Evolutionary conservation across 2,329 filamentous ascomycete species (phyloP), one percentile per base, ranked within the genome.

Genomic region (Phialophora verrucosa): DNA sequence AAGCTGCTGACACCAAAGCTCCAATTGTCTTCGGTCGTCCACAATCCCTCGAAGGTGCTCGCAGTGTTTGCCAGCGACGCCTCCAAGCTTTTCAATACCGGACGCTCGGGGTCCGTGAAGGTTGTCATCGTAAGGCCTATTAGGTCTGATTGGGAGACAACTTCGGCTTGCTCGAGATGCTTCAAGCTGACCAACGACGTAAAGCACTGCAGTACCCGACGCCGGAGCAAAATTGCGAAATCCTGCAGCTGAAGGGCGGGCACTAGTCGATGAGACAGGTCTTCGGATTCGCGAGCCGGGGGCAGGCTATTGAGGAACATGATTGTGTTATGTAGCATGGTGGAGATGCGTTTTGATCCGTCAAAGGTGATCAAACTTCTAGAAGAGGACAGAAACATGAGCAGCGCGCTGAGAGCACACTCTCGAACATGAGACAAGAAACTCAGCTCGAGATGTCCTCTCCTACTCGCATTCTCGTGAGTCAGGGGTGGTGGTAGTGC

Each of bases 341-440:
- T 88, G 38, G 93, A 91, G 71, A 99, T 91, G 62, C 95, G 87
- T 76, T 95, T 96, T 4, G 93, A 96, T 11, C 97, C 92, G 80
- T 99, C 95, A 1, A 94, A 89, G 0, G 95, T 99, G 72, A 99
- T 83, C 31, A 99, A 84, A 57, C 93, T 90, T 77, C 90, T 92
- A 75, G 99, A 99, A 80, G 92, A 97, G 74, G 96, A 90, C 56
- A 99, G 83, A 75, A 99, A 99, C 0, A 93, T 91, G 63, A 97
- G 83, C 67, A 99, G 92, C 0, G 93, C 96, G 3, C 93, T 92
- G 12, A 99, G 82, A 7, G 95, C 93, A 76, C 94, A 98, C 79
- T 99, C 95, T 73, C 95, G 86, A 20, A 99, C 94, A 77, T 99
- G 95, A 0, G 93, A 91, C 17, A 99, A 83, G 75, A 97, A 99